phyloP scores from a whole-genome alignment of 169 alveolate species.

The Eimeria falciformis region DNA sequence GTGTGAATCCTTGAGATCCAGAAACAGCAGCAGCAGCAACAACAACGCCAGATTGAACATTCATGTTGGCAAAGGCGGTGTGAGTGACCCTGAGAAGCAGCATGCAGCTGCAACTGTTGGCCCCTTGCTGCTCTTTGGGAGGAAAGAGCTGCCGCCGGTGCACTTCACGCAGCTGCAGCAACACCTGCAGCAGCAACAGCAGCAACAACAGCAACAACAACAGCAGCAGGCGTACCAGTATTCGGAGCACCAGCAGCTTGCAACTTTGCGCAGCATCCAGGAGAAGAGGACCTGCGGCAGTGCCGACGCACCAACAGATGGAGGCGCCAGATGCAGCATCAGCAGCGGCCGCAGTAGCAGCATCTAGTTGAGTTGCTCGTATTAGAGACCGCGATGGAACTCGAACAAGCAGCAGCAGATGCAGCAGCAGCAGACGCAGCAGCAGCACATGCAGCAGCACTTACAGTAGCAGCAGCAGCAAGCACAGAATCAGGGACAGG shows the following conservation, averaged over 20 bases:
- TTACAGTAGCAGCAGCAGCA: not conserved
- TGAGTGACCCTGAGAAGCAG: not conserved
- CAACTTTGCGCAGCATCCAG: not conserved
- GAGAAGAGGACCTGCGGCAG: not conserved
- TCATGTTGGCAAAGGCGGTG: not conserved
- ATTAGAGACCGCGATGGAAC: not conserved
- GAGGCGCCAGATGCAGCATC: not conserved
- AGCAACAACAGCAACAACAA: slow-evolving; percentile 6
- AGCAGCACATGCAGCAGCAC: not conserved
- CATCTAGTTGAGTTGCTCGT: not conserved
- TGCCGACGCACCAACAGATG: slow-evolving; percentile 25
- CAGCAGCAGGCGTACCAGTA: not conserved
- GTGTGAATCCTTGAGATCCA: too few species aligned
- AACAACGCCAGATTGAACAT: not conserved
- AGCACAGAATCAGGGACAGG: not conserved
- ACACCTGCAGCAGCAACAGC: not conserved
- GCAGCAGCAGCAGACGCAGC: not conserved
- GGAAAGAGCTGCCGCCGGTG: not conserved
- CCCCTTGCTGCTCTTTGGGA: not conserved
- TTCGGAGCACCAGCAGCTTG: not conserved
- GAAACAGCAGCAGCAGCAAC: slow-evolving; percentile 2
- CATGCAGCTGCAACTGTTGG: not conserved
- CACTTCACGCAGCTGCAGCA: slow-evolving; percentile 3
- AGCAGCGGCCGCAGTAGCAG: slow-evolving; percentile 21
- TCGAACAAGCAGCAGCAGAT: not conserved